A percentile compares a stretch with the other conserved stretches of the same genome.
These are phyloP conservation scores for Cucurbita pepo DNA, from an alignment of 306 rosid species.

Conservation along the genomic window DNA sequence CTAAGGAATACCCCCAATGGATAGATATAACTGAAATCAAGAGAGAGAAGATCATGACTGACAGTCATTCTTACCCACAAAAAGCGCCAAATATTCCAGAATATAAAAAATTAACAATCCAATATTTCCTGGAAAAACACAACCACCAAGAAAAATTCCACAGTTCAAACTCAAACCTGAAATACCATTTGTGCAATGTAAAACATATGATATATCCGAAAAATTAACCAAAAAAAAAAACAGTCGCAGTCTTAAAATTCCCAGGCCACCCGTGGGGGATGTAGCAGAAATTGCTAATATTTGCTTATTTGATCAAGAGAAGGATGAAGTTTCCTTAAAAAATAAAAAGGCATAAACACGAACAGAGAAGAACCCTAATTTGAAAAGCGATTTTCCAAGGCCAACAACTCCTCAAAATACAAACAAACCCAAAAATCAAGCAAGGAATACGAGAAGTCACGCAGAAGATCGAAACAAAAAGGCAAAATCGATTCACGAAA, in stretches of 20 bases:
- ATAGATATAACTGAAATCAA: slow-evolving; percentile 14
- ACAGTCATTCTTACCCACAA: neutral
- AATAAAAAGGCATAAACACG: neutral
- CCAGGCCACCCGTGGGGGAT: neutral
- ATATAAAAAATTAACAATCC: neutral
- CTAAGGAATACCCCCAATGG: slow-evolving; percentile 10
- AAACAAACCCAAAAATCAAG: slow-evolving; percentile 10
- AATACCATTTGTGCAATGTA: neutral
- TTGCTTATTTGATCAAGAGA: neutral
- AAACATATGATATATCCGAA: neutral
- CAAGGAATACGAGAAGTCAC: neutral
- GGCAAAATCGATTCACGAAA: neutral
- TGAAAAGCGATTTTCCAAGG: neutral
- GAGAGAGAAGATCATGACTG: neutral
- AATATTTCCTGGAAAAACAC: neutral
- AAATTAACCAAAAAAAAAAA: neutral
- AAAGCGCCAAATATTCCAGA: neutral
- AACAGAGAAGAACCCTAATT: slow-evolving; percentile 16
- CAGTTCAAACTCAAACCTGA: neutral
- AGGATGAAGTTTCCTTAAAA: neutral
- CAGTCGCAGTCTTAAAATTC: neutral
- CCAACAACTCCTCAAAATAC: slow-evolving; percentile 8
- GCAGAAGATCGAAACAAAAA: neutral
- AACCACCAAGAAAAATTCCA: neutral
- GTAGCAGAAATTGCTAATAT: neutral